A percentile compares a stretch with the other conserved stretches of the same genome.
These are phyloP conservation scores for Tubosaeta sp. DNA, from an alignment of 768 basidiomycete genomes.

Conservation along the genomic window DNA sequence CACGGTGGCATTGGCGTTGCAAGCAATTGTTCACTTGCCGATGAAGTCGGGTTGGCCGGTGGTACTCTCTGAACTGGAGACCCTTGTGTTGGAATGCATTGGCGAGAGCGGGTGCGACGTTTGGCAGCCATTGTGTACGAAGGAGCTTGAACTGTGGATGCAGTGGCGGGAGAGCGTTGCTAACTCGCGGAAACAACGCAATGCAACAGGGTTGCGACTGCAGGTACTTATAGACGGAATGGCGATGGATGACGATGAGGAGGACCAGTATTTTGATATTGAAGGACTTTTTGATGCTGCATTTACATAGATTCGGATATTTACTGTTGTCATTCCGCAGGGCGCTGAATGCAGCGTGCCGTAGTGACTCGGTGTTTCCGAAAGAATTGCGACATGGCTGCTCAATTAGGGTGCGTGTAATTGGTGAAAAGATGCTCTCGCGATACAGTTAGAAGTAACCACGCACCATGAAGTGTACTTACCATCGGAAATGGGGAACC, in stretches of 20 bases:
- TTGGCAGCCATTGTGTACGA: constrained; percentile 7
- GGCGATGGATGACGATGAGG: neutral
- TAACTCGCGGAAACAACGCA: neutral
- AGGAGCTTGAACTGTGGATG: constrained; percentile 13
- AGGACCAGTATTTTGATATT: neutral
- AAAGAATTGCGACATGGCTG: too few species aligned
- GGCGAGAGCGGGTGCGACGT: constrained; percentile 1
- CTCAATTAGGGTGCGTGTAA: too few species aligned
- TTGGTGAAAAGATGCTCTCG: too few species aligned
- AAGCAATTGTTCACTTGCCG: constrained; percentile 10
- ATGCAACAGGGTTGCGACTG: neutral
- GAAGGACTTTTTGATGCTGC: neutral
- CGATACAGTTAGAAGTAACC: too few species aligned
- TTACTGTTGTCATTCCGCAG: too few species aligned
- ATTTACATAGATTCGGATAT: neutral
- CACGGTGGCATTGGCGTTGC: constrained; percentile 12
- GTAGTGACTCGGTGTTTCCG: too few species aligned
- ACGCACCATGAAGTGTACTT: too few species aligned
- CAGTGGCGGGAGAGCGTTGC: constrained; percentile 1
- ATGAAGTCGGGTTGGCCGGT: constrained; percentile 2
- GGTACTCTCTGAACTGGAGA: constrained; percentile 12
- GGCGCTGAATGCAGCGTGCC: too few species aligned
- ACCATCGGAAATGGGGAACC: neutral
- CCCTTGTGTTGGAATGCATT: constrained; percentile 10
- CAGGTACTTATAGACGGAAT: neutral